Evolutionary conservation across 306 rosid genomes (phyloP).

Genomic region (Oxytropis ochrocephala): DNA sequence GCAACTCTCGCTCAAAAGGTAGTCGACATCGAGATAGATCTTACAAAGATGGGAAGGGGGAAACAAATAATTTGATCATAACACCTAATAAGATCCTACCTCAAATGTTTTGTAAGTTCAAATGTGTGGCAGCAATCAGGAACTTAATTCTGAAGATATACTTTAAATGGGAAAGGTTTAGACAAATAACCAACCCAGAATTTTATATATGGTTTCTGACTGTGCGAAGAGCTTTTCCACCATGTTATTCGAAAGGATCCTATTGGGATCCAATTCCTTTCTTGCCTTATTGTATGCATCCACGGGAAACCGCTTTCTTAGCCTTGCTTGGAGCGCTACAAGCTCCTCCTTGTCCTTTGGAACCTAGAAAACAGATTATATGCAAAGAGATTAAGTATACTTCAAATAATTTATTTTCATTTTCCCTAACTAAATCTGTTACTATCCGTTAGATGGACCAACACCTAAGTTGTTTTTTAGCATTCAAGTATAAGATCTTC

Average conservation of each 20-base stretch:
- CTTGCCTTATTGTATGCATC: constrained; percentile 72
- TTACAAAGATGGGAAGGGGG: neutral
- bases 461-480: neutral
- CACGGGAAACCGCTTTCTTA: constrained; percentile 70
- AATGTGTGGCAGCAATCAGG: neutral
- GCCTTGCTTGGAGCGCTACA: constrained; percentile 61
- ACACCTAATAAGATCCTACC: neutral
- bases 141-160: constrained; percentile 7
- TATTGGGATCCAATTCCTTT: constrained; percentile 70
- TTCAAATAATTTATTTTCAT: neutral
- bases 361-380: constrained; percentile 41
- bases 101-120: constrained; percentile 15
- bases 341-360: constrained; percentile 84
- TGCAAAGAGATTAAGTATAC: neutral
- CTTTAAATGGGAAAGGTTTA: neutral
- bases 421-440: neutral
- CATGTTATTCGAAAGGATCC: constrained; percentile 65
- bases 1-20: neutral
- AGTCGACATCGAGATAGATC: neutral
- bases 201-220: constrained; percentile 33
- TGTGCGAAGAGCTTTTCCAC: constrained; percentile 62
- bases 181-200: constrained; percentile 22
- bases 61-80: neutral
- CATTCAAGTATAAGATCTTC: neutral
- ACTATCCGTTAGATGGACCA: constrained; percentile 9